A percentile compares a stretch with the other conserved stretches of the same genome.
phyloP scores from a whole-genome alignment of 2,329 filamentous ascomycete genomes.

The Colletotrichum coccodes region DNA sequence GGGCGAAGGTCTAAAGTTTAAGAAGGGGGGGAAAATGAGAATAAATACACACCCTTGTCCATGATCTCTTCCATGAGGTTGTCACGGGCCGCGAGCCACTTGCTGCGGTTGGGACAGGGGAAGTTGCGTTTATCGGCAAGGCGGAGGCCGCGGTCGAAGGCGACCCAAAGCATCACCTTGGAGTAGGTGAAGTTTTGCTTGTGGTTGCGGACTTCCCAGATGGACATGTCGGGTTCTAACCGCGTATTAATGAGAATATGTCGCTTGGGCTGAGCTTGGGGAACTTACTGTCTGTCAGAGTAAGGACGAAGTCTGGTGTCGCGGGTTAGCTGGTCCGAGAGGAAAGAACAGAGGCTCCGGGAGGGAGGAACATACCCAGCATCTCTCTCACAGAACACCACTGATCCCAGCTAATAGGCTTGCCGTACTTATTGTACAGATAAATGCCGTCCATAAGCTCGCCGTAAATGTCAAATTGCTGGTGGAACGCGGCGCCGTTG shows the following conservation, averaged over 20 bases:
- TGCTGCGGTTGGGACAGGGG: slow-evolving; percentile 74
- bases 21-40: no score
- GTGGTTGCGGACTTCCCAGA: slow-evolving; percentile 82
- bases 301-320: slow-evolving; percentile 72
- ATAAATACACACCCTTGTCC: slow-evolving; percentile 63
- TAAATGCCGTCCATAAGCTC: slow-evolving; percentile 83
- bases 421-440: slow-evolving; percentile 82
- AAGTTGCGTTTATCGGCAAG: slow-evolving; percentile 80
- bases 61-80: slow-evolving; percentile 79
- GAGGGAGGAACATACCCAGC: slow-evolving; percentile 52
- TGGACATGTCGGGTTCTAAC: slow-evolving; percentile 78
- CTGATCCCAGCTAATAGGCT: slow-evolving; percentile 79
- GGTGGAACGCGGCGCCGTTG: slow-evolving; percentile 80
- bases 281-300: slow-evolving; percentile 66
- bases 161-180: slow-evolving; percentile 88
- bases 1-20: background rate
- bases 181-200: slow-evolving; percentile 84
- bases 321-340: background rate
- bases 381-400: slow-evolving; percentile 78
- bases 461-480: slow-evolving; percentile 83
- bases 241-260: slow-evolving; percentile 23
- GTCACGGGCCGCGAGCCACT: slow-evolving; percentile 76
- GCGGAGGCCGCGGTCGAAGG: slow-evolving; percentile 79
- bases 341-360: background rate
- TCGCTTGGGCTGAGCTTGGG: no score